Evolutionary conservation across 306 rosid species (phyloP), one percentile per base, ranked within the genome.

Genomic region (Medicago arabica): DNA sequence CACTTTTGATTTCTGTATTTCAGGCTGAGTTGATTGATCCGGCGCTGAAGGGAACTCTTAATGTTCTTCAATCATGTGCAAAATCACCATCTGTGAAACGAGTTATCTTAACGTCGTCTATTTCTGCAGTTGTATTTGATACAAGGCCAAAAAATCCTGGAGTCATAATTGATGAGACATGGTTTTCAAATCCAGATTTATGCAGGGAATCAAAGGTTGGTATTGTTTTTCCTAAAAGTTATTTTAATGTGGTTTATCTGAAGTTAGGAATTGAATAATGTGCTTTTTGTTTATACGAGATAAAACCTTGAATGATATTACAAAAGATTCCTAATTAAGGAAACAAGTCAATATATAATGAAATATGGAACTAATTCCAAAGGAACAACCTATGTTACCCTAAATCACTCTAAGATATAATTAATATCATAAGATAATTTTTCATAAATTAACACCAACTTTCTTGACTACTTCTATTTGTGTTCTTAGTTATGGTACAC

Each of bases 401-500:
- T 17, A 16, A 6, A 23, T 60, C 13, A 62, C 10, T 34, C 31
- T 31, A 62, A 34, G 44, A 62, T 31, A 6, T 2, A 28, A 39
- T 16, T 64, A 64, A 17, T 64, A 39, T 64, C 31, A 11, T 40
- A 40, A 18, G 47, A 40, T 40, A 5, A 40, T 61, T 34, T 23
- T 34, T 28, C 14, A 60, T 12, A 7, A 9, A 10, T 40, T 19
- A 18, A 66, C 19, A 44, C 67, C 12, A 50, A 58, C 59, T 72
- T 71, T 74, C 13, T 62, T 67, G 40, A 17, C 60, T 15, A 61
- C 28, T 66, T 50, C 17, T 51, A 36, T 61, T 64, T 77, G 21
- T 71, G 23, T 44, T 70, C 78, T 64, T 83, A 93, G 97, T 19
- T 66, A 15, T 93, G 97, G 98, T 93, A 93, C 73, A 28, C 49